These are phyloP conservation scores for Mortierella sp. DNA, from an alignment of 371 early-diverging fungal species.

Conservation along the genomic window DNA sequence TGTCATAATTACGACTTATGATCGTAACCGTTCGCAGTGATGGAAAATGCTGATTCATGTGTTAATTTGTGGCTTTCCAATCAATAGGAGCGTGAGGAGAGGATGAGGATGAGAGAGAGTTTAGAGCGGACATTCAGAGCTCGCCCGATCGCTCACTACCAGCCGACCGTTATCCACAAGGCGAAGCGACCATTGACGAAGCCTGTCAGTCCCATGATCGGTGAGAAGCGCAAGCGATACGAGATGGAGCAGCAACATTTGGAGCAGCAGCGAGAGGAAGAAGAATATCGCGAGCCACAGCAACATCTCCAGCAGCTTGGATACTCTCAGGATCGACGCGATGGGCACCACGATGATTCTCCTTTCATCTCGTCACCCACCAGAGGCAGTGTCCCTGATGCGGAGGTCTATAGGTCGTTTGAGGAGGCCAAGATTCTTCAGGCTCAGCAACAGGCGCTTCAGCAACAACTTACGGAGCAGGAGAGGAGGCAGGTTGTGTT, in stretches of 20 bases:
- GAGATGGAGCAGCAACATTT: conserved; percentile 36
- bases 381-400: neutral
- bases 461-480: conserved; percentile 32
- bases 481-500: conserved; percentile 38
- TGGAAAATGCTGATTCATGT: neutral
- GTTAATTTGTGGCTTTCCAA: no score
- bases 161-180: conserved; percentile 33
- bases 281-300: conserved; percentile 3
- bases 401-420: conserved; percentile 30
- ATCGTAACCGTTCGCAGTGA: neutral
- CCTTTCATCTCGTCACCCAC: neutral
- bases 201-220: conserved; percentile 52
- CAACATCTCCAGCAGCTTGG: neutral
- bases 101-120: conserved; percentile 19
- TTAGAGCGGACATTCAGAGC: conserved; percentile 31
- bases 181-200: conserved; percentile 31
- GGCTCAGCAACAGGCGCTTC: conserved; percentile 26
- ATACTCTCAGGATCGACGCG: neutral
- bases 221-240: conserved; percentile 48
- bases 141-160: conserved; percentile 38
- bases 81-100: conserved; percentile 30
- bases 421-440: conserved; percentile 44
- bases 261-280: conserved; percentile 19
- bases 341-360: neutral
- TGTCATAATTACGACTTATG: neutral